phyloP scores from a whole-genome alignment of 2,329 filamentous ascomycete genomes.

The Cadophora sp. region DNA sequence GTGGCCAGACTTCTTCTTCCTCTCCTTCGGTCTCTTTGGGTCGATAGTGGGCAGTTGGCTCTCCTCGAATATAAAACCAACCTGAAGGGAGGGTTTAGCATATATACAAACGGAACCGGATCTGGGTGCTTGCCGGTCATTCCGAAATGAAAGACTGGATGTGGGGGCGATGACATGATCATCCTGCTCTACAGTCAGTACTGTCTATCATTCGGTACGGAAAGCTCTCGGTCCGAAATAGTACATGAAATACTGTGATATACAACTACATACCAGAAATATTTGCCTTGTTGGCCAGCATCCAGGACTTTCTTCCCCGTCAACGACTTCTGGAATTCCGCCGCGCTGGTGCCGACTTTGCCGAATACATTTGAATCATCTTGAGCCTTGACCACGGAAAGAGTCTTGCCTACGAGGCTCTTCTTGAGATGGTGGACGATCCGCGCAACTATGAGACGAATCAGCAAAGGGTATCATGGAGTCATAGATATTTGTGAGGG shows the following conservation, averaged over 20 bases:
- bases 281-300: conserved; percentile 91
- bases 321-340: conserved; percentile 76
- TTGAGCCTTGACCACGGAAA: conserved; percentile 72
- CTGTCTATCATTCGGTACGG: background rate
- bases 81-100: conserved; percentile 48
- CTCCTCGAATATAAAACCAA: conserved; percentile 87
- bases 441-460: conserved; percentile 67
- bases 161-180: conserved; percentile 77
- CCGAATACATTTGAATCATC: conserved; percentile 89
- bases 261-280: conserved; percentile 73
- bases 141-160: conserved; percentile 88
- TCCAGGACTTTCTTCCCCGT: conserved; percentile 73
- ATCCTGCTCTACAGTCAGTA: conserved; percentile 53
- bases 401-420: conserved; percentile 82
- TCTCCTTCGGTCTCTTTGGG: conserved; percentile 59
- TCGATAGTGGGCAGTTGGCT: conserved; percentile 82
- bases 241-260: background rate
- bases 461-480: conserved; percentile 13
- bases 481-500: background rate
- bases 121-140: conserved; percentile 59
- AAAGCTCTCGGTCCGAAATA: background rate
- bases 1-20: conserved; percentile 77
- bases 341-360: conserved; percentile 82
- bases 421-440: conserved; percentile 85
- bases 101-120: background rate